phyloP scores from a whole-genome alignment of 345 rosid genomes.

The Jatropha curcas region DNA sequence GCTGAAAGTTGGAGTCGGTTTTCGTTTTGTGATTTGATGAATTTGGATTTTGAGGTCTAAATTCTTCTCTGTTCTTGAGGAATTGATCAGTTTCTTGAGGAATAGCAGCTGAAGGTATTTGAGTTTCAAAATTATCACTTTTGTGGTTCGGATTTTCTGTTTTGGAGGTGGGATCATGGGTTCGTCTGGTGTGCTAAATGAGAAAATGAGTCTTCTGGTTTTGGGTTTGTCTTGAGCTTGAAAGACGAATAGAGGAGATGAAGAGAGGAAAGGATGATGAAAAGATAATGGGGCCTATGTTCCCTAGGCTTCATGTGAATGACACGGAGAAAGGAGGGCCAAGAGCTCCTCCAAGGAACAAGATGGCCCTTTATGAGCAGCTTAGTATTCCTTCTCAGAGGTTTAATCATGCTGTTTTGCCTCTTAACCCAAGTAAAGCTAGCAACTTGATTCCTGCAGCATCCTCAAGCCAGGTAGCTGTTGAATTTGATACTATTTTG shows the following conservation, averaged over 20 bases:
- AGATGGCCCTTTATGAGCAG: conserved; percentile 99
- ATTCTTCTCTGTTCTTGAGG: not conserved
- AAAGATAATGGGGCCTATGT: conserved; percentile 73
- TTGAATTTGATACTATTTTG: not conserved
- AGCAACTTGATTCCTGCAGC: conserved; percentile 44
- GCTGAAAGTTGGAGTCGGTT: not conserved
- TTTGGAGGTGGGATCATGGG: conserved; percentile 10
- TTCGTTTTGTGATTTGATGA: not conserved
- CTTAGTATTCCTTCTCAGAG: conserved; percentile 85
- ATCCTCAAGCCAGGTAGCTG: conserved; percentile 61
- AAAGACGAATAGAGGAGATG: conserved; percentile 37
- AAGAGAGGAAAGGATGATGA: conserved; percentile 78
- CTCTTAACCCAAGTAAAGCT: conserved; percentile 36
- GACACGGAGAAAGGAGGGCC: conserved; percentile 93
- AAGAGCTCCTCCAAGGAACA: conserved; percentile 96
- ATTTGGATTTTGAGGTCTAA: not conserved
- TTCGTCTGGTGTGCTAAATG: not conserved
- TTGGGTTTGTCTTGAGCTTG: not conserved
- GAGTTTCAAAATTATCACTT: not conserved
- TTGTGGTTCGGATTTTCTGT: not conserved
- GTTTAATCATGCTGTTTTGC: conserved; percentile 42
- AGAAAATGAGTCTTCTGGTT: not conserved
- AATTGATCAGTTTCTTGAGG: not conserved
- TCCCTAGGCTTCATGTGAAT: conserved; percentile 89
- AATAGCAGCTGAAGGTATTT: not conserved